Base-by-base conservation (phyloP, 2,329 filamentous ascomycete species). In the Samsoniella hepiali region DNA sequence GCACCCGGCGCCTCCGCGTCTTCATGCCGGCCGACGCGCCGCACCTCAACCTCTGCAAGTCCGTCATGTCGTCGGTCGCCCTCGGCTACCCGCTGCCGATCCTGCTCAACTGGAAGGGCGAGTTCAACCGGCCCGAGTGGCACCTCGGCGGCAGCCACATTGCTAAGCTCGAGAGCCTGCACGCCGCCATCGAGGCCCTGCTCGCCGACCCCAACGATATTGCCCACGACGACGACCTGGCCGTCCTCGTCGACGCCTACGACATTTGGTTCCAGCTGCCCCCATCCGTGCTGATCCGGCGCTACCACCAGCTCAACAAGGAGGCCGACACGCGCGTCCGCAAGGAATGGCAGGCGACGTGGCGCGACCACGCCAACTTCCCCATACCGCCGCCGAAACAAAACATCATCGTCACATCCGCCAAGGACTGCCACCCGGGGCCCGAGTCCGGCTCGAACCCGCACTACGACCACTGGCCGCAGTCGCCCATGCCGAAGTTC, bases 191-290 rank as follows among this genome's bases (percentile, higher is more conserved):
- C 9, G 68, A 75, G 38, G 68, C 68, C 0, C 64, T 76, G 1
- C 68, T 76, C 4, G 42, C 62, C 0, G 63, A 68, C 32, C 57
- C 42, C 38, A 66, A 64, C 4, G 55, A 62, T 2, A 60, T 64
- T 36, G 59, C 66, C 5, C 66, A 67, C 38, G 70, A 75, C 7
- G 68, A 77, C 11, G 74, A 76, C 61, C 63, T 78, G 1, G 71
- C 72, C 1, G 66, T 78, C 0, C 67, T 78, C n/a, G 72, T 78
- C 1, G 76, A 78, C 31, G 73, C 75, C 0, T 73, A 78, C 64
- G 74, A 78, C 49, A 67, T 75, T 44, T 77, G 75, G 75, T 78
- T 78, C 49, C 76, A 78, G 58, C 70, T 78, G 0, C 75, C 75
- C 0, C 73, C 75, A 0, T 73, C 73, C 5, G 74, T 76, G 1